Evolutionary conservation across 2,329 filamentous ascomycete species (phyloP), one percentile per base, ranked within the genome.

Genomic region (Aspergillus brunneoviolaceus): DNA sequence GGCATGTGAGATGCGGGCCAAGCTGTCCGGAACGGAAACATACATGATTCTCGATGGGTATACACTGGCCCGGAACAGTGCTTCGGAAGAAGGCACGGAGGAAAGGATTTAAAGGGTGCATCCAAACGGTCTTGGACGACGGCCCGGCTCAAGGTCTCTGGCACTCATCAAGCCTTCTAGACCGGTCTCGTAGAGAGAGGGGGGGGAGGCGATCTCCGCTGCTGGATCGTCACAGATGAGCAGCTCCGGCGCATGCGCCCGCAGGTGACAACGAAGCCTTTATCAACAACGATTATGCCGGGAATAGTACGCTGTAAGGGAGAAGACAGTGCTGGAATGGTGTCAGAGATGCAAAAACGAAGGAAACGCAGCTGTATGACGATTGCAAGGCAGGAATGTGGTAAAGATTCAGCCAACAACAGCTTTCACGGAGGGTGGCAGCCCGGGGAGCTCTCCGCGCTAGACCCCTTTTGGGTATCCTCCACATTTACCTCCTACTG

Each of bases 71-170:
- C 69, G 90, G 89, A 75, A 97, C 85, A 77, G 91, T 88, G 86
- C 92, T 98, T 83, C 92, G 92, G 85, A 97, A 97, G 87, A 99
- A 98, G 84, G 94, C 92, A 84, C 91, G 89, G 79, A 99, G 85
- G 81, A 97, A 98, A 77, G 95, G 95, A 81, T 99, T 99, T 88
- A 98, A 85, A 82, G 95, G 92, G 89, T 93, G 93, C 93, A 96
- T 96, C 87, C 89, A 89, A 77, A 77, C 76, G 74, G 68, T 76
- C 71, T 76, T 74, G 76, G 75, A 76, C 69, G 69, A 74, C 70
- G 70, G 71, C 72, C 73, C 73, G 64, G 67, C 61, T 66, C 63
- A 70, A 59, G 58, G 65, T 59, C 65, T 68, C 69, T 60, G 67
- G 70, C 65, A 71, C 68, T 73, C 74, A 77, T 77, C 70, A 76